A percentile compares a stretch with the other conserved stretches of the same genome.
phyloP scores from a whole-genome alignment of 192 early-diverging fungal genomes.

The Geranomyces variabilis region DNA sequence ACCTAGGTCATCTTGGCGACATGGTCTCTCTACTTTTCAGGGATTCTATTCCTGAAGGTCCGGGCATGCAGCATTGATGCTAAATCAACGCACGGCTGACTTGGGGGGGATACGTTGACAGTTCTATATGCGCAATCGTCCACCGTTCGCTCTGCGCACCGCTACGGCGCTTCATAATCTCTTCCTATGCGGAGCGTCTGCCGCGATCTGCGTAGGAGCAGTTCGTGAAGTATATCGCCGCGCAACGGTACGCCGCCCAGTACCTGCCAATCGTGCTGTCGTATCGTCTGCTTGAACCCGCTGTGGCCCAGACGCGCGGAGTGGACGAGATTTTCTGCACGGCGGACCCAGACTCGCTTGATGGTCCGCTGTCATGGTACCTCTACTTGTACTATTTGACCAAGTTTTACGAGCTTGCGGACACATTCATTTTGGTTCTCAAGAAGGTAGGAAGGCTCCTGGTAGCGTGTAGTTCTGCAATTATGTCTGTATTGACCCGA shows the following conservation, averaged over 20 bases:
- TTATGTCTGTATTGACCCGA: too few species aligned
- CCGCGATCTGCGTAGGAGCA: constrained; percentile 40
- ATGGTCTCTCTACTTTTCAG: constrained; percentile 47
- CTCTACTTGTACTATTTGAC: constrained; percentile 56
- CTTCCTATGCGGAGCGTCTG: constrained; percentile 38
- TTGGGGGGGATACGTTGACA: not conserved
- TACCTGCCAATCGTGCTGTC: not conserved
- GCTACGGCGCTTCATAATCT: constrained; percentile 40
- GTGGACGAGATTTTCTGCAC: constrained; percentile 52
- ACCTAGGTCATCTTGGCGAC: constrained; percentile 34
- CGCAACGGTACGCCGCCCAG: not conserved
- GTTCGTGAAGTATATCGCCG: constrained; percentile 1
- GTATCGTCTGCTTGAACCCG: not conserved
- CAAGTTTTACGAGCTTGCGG: constrained; percentile 53
- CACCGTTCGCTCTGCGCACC: constrained; percentile 23
- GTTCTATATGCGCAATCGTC: constrained; percentile 36
- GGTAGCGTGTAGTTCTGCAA: too few species aligned
- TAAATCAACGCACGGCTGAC: not conserved
- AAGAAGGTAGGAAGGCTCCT: constrained; percentile 48
- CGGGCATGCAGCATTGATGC: not conserved
- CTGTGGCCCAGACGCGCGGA: constrained; percentile 31
- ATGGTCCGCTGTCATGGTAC: constrained; percentile 39
- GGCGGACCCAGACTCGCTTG: constrained; percentile 12
- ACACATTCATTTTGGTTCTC: constrained; percentile 55
- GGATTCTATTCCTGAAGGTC: constrained; percentile 41